Evolutionary conservation across 768 basidiomycete genomes (phyloP).

Genomic region (Trametes gibbosa): DNA sequence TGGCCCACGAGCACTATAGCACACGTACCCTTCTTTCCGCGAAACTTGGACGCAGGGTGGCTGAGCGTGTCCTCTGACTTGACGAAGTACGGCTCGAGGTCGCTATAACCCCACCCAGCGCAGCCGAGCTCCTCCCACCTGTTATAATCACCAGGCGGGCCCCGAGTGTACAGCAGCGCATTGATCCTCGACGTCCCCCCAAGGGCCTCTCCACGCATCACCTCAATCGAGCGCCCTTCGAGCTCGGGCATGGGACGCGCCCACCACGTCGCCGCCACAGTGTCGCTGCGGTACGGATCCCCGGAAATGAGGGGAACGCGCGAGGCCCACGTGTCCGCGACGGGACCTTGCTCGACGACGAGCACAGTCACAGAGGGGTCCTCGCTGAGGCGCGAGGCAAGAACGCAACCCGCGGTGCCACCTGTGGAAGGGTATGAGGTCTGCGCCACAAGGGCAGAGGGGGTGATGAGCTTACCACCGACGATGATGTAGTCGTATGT

Average conservation of each 20-base stretch:
- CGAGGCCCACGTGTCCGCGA: constrained; percentile 11
- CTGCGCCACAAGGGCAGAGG: no score
- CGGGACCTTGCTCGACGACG: constrained; percentile 50
- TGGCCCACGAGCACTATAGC: background rate
- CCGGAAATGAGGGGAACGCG: constrained; percentile 7
- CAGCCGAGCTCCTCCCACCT: constrained; percentile 30
- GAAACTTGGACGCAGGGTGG: background rate
- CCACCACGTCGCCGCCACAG: constrained; percentile 7
- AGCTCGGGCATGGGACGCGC: constrained; percentile 2
- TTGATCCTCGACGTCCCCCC: constrained; percentile 49
- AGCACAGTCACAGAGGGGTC: constrained; percentile 49
- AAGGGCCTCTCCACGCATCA: constrained; percentile 29
- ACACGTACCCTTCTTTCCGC: background rate
- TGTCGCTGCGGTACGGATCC: constrained; percentile 5
- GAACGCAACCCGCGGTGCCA: constrained; percentile 59
- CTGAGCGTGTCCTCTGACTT: constrained; percentile 29
- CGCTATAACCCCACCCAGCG: constrained; percentile 35
- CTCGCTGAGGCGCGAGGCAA: constrained; percentile 57
- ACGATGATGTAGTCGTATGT: constrained; percentile 14
- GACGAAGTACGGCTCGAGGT: constrained; percentile 35
- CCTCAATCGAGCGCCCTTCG: constrained; percentile 1
- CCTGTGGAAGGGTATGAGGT: background rate
- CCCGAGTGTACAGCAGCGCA: constrained; percentile 31
- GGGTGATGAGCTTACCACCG: background rate
- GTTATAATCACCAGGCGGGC: constrained; percentile 31